Conservation (phyloP, 192 early-diverging fungal genomes). For the Gryganskiella cystojenkinii region DNA sequence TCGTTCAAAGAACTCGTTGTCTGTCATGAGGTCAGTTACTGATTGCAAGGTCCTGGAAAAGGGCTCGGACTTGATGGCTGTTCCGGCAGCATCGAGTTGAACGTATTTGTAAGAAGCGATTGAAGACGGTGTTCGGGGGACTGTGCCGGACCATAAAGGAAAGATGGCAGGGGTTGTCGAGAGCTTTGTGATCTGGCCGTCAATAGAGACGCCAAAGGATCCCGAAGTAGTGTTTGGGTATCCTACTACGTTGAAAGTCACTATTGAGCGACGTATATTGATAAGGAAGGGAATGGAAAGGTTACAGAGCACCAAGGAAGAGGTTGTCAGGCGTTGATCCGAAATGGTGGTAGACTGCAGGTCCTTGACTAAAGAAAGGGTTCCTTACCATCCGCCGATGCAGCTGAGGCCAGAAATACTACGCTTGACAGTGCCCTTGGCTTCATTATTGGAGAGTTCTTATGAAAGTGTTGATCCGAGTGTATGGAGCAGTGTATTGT, state of each 20-base stretch:
- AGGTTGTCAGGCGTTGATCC: too few relatives aligned
- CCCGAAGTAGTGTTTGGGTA: constrained; percentile 12
- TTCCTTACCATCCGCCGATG: too few relatives aligned
- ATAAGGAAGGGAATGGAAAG: background rate
- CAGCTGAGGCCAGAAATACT: too few relatives aligned
- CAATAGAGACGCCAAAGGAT: constrained; percentile 8
- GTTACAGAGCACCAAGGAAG: too few relatives aligned
- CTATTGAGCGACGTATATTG: background rate
- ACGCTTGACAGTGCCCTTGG: too few relatives aligned
- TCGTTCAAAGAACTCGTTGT: constrained; percentile 17
- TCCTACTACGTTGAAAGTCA: constrained; percentile 19
- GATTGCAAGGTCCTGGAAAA: background rate
- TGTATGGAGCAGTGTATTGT: too few relatives aligned
- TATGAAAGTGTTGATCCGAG: too few relatives aligned
- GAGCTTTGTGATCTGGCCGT: constrained; percentile 14
- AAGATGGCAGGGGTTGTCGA: background rate
- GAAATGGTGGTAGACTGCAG: too few relatives aligned
- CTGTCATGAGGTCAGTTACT: background rate
- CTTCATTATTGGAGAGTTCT: too few relatives aligned
- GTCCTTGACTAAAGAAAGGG: too few relatives aligned
- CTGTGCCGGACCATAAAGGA: constrained; percentile 11
- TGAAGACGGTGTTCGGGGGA: background rate
- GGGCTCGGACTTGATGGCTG: background rate
- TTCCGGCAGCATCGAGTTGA: constrained; percentile 2
- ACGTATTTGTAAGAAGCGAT: constrained; percentile 13